Evolutionary conservation across 192 early-diverging fungal genomes (phyloP).

Genomic region (Geosiphon pyriformis): DNA sequence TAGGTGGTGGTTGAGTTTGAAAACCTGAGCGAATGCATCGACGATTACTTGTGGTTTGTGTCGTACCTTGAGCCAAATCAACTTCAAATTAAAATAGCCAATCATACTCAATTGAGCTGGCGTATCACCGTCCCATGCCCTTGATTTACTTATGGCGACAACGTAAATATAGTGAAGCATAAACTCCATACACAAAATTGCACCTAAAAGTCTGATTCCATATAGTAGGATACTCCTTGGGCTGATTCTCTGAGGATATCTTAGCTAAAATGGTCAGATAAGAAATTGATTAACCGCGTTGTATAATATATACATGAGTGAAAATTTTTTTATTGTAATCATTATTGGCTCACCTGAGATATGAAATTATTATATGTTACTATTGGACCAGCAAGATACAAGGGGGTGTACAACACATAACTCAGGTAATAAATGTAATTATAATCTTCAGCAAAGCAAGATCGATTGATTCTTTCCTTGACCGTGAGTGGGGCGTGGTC

Average conservation of each 20-base stretch:
- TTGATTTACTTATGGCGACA: slow-evolving; percentile 84
- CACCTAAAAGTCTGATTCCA: slow-evolving; percentile 59
- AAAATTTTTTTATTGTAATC: too few species aligned
- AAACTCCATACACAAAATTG: slow-evolving; percentile 77
- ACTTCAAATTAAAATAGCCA: slow-evolving; percentile 81
- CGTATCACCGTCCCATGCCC: slow-evolving; percentile 77
- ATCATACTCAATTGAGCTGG: slow-evolving; percentile 80
- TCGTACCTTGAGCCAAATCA: slow-evolving; percentile 89
- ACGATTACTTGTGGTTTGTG: too few species aligned
- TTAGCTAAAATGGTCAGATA: too few species aligned
- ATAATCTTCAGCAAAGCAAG: slow-evolving; percentile 63
- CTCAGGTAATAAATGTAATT: slow-evolving; percentile 71
- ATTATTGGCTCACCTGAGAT: slow-evolving; percentile 61
- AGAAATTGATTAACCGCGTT: too few species aligned
- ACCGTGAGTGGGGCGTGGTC: slow-evolving; percentile 35
- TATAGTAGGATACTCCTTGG: slow-evolving; percentile 44
- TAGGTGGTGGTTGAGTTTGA: too few species aligned
- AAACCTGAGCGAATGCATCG: too few species aligned
- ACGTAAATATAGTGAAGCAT: slow-evolving; percentile 84
- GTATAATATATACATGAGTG: too few species aligned
- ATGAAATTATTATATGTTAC: slow-evolving; percentile 92
- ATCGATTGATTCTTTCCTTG: slow-evolving; percentile 53
- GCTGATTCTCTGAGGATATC: slow-evolving; percentile 46
- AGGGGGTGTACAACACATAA: slow-evolving; percentile 82
- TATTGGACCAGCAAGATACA: slow-evolving; percentile 93